Conservation (phyloP, 164 flowering plant species). For the Warburgia ugandensis region DNA sequence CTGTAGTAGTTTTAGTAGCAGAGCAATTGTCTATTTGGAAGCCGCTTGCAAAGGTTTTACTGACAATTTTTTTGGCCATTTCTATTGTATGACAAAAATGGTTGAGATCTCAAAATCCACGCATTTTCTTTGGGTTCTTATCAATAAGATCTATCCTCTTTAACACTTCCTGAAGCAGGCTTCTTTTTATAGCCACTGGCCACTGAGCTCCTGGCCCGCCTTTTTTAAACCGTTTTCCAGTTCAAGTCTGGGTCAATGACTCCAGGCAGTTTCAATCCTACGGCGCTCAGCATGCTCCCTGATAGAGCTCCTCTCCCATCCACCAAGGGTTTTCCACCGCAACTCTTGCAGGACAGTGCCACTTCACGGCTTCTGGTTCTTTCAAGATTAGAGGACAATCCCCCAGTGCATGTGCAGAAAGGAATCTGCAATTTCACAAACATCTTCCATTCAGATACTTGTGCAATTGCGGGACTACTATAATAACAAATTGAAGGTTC, state of each 20-base stretch:
- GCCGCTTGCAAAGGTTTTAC: too few species aligned
- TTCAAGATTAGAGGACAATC: slow-evolving; percentile 19
- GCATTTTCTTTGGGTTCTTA: slow-evolving; percentile 18
- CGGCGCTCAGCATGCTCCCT: slow-evolving; percentile 31
- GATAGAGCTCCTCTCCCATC: slow-evolving; percentile 19
- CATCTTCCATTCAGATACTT: not conserved
- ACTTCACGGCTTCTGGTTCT: slow-evolving; percentile 10
- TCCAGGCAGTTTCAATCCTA: slow-evolving; percentile 22
- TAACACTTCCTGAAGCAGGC: slow-evolving; percentile 13
- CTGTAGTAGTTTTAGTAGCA: too few species aligned
- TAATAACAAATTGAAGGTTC: not conserved
- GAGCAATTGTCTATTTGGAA: too few species aligned
- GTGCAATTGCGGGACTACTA: not conserved
- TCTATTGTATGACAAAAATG: not conserved
- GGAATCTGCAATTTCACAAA: slow-evolving; percentile 20
- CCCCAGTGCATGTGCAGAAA: slow-evolving; percentile 20
- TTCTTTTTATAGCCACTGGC: slow-evolving; percentile 8
- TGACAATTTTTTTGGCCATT: too few species aligned
- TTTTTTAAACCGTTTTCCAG: slow-evolving; percentile 30
- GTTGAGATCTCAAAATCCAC: not conserved
- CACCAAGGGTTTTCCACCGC: slow-evolving; percentile 22
- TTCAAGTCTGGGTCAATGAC: slow-evolving; percentile 24
- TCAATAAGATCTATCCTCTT: slow-evolving; percentile 16
- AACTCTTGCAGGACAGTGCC: slow-evolving; percentile 18
- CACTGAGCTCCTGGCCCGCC: slow-evolving; percentile 20